These are phyloP conservation scores for Populus hybrid DNA, from an alignment of 441 rosid genomes.

Conservation along the genomic window DNA sequence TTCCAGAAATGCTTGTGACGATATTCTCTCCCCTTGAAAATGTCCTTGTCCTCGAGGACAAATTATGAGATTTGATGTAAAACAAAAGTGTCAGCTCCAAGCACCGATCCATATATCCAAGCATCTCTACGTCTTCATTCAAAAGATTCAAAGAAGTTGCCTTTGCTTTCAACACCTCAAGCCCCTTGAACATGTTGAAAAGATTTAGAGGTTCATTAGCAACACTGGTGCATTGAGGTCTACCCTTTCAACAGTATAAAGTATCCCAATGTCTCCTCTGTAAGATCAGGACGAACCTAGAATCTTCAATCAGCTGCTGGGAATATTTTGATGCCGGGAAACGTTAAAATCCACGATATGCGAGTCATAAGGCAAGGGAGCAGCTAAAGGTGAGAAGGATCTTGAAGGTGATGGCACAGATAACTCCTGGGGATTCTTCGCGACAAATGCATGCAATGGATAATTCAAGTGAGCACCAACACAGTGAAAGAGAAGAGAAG, in stretches of 20 bases:
- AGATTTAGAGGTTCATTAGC: conserved; percentile 67
- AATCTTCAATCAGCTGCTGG: conserved; percentile 44
- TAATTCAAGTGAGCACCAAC: conserved; percentile 75
- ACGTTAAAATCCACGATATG: conserved; percentile 86
- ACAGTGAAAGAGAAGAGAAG: conserved; percentile 79
- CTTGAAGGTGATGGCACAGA: conserved; percentile 46
- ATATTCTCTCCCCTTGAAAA: no score
- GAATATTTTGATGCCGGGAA: conserved; percentile 65
- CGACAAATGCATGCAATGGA: conserved; percentile 76
- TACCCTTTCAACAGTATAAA: conserved; percentile 60
- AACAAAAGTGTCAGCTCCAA: no score
- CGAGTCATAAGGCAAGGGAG: conserved; percentile 77
- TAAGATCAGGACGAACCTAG: conserved; percentile 63
- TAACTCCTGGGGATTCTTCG: conserved; percentile 68
- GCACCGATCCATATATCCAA: conserved; percentile 54
- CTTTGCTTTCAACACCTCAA: conserved; percentile 49
- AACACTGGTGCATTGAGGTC: conserved; percentile 53
- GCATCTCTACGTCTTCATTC: conserved; percentile 69
- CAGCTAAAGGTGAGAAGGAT: conserved; percentile 71
- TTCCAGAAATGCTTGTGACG: no score
- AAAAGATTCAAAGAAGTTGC: conserved; percentile 87
- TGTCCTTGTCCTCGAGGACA: no score
- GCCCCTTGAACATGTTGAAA: conserved; percentile 68
- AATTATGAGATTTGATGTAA: no score
- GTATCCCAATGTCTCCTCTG: conserved; percentile 78